These are phyloP conservation scores for Epichloe sp. DNA, from an alignment of 2,329 filamentous ascomycete species.

Conservation along the genomic window DNA sequence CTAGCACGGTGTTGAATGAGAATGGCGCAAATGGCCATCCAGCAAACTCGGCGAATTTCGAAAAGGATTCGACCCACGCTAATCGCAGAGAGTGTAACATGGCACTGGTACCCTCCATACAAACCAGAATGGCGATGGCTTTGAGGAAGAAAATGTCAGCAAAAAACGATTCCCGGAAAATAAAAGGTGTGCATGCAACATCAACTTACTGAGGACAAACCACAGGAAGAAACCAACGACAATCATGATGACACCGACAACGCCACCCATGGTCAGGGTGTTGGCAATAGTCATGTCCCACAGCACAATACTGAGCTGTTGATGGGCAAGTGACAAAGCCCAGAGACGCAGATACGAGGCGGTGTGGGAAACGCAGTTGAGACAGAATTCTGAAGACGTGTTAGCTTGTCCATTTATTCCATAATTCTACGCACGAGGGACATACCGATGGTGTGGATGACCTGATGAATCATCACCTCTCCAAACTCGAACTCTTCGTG, in stretches of 20 bases:
- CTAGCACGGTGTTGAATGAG: constrained; percentile 70
- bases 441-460: constrained; percentile 96
- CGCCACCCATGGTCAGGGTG: constrained; percentile 54
- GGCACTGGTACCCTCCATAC: constrained; percentile 92
- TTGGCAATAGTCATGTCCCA: constrained; percentile 91
- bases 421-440: background rate
- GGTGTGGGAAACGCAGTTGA: constrained; percentile 98
- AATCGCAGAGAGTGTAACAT: constrained; percentile 88
- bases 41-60: constrained; percentile 89
- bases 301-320: constrained; percentile 89
- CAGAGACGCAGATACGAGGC: constrained; percentile 97
- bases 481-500: constrained; percentile 96
- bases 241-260: constrained; percentile 63
- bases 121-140: constrained; percentile 55
- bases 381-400: constrained; percentile 65
- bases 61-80: constrained; percentile 96
- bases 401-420: constrained; percentile 15
- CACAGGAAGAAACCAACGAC: constrained; percentile 76
- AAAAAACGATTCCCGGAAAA: background rate
- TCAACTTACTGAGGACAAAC: constrained; percentile 61
- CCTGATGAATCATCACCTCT: constrained; percentile 96
- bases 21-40: constrained; percentile 82
- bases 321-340: constrained; percentile 93
- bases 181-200: background rate
- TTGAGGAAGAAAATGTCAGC: constrained; percentile 12